A percentile compares a stretch with the other conserved stretches of the same genome.
Conservation (phyloP, 306 rosid genomes). For the Cicer yamashitae region DNA sequence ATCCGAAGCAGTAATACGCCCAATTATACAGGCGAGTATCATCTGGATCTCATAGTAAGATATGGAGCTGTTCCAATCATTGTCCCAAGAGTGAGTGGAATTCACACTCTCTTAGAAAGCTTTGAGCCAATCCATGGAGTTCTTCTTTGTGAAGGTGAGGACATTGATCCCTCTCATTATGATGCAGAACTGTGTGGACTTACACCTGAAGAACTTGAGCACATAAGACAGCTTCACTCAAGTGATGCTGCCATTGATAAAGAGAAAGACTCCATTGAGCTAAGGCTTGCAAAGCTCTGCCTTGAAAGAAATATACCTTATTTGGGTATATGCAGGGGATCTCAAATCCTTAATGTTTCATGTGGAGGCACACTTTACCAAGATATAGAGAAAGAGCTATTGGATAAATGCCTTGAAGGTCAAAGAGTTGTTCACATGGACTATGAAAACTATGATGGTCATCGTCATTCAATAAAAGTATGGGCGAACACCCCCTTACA, state of each 20-base stretch:
- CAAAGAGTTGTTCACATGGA: constrained; percentile 60
- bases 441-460: constrained; percentile 62
- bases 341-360: constrained; percentile 76
- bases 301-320: constrained; percentile 75
- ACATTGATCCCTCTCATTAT: constrained; percentile 79
- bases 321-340: constrained; percentile 79
- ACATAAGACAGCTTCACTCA: constrained; percentile 63
- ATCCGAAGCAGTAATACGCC: constrained; percentile 17
- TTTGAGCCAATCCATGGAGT: constrained; percentile 89
- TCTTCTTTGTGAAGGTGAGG: constrained; percentile 83
- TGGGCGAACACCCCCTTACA: constrained; percentile 44
- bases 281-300: constrained; percentile 71
- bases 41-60: constrained; percentile 77
- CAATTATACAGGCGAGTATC: constrained; percentile 62
- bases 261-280: constrained; percentile 77
- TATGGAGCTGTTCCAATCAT: constrained; percentile 82
- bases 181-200: constrained; percentile 52
- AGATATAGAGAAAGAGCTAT: constrained; percentile 67
- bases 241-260: constrained; percentile 73
- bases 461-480: constrained; percentile 46
- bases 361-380: constrained; percentile 78
- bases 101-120: constrained; percentile 69
- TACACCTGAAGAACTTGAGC: constrained; percentile 61
- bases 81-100: constrained; percentile 71
- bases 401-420: constrained; percentile 35